Base-by-base conservation (phyloP, 495 filamentous ascomycete genomes). In the Parathielavia hyrcaniae region DNA sequence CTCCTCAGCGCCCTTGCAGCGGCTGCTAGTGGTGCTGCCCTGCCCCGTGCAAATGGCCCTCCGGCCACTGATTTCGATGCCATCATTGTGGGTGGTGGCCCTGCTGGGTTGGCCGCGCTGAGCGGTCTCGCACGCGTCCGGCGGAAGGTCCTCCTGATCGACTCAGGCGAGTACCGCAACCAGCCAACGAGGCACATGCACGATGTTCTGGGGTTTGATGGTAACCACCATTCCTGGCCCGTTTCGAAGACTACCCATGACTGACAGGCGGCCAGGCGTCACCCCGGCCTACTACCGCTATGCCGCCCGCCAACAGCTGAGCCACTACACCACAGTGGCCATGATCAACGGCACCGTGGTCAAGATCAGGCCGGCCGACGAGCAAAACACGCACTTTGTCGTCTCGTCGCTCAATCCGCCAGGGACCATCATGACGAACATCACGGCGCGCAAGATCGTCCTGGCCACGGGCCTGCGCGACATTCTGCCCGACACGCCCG, bases 181-280 rank as follows among this genome's bases (percentile, higher is more conserved):
- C 74, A 55, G n/a, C 68, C 74, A 5, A 81, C 79, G 0, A 64
- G 77, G 23, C 73, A 79, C 46, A 79, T 81, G 79, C 81, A 84
- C 66, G 80, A 83, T 60, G 79, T 83, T 6, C 73, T 83, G 38
- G 80, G 79, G 6, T 80, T 77, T 60, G 81, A 83, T 56, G 79
- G 80, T 83, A 64, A 49, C 59, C 51, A 22, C 34, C 40, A 34
- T 23, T 44, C 30, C 7, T 19, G 44, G 20, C 32, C 14, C 10
- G 8, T 13, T 13, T 1, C 4, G n/a, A 1, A 17, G 5, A 19
- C 26, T n/a, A 32, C 20, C 1, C 13, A 9, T 49, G 11, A n/a
- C 51, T 59, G 14, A 59, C 48, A 34, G 6, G 14, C 13, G 13
- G 19, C 1, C 36, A 81, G 79, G 79, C 6, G 79, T 81, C 55